Evolutionary conservation across 2,329 filamentous ascomycete genomes (phyloP).

Genomic region (Pseudopyrenochaeta lycopersici): DNA sequence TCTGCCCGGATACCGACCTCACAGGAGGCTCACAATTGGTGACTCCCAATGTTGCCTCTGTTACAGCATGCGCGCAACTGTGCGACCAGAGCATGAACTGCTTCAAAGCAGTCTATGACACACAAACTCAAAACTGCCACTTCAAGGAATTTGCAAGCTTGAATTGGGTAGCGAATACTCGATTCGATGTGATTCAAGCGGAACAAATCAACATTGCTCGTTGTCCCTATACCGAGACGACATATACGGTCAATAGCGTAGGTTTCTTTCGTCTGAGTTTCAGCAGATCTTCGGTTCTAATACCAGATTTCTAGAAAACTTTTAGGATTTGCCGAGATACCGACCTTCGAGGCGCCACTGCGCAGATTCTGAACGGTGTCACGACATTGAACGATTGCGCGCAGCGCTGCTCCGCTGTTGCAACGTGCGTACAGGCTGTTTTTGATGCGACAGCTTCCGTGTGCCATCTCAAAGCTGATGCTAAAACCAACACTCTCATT

Average conservation of each 20-base stretch:
- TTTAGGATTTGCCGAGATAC: constrained; percentile 36
- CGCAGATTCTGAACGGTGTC: constrained; percentile 21
- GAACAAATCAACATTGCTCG: constrained; percentile 34
- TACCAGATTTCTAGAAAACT: constrained; percentile 14
- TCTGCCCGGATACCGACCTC: constrained; percentile 31
- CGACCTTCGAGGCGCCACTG: constrained; percentile 29
- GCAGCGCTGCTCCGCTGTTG: constrained; percentile 28
- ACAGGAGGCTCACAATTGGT: constrained; percentile 20
- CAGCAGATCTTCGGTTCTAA: too few species aligned
- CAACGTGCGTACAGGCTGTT: constrained; percentile 30
- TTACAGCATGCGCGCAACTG: constrained; percentile 28
- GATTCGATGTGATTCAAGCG: constrained; percentile 31
- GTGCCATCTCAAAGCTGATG: constrained; percentile 37
- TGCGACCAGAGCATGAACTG: constrained; percentile 30
- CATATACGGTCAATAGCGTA: constrained; percentile 26
- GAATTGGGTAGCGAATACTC: constrained; percentile 27
- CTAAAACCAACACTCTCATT: constrained; percentile 28
- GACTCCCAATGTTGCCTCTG: constrained; percentile 23
- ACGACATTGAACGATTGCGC: constrained; percentile 28
- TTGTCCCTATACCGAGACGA: constrained; percentile 31
- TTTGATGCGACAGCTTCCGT: constrained; percentile 22
- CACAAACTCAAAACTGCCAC: constrained; percentile 26
- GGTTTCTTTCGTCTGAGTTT: constrained; percentile 1
- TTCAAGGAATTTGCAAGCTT: constrained; percentile 28
- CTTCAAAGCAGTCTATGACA: constrained; percentile 39